Evolutionary conservation across 495 filamentous ascomycete genomes (phyloP).

Genomic region (Penicillium longicatenatum): DNA sequence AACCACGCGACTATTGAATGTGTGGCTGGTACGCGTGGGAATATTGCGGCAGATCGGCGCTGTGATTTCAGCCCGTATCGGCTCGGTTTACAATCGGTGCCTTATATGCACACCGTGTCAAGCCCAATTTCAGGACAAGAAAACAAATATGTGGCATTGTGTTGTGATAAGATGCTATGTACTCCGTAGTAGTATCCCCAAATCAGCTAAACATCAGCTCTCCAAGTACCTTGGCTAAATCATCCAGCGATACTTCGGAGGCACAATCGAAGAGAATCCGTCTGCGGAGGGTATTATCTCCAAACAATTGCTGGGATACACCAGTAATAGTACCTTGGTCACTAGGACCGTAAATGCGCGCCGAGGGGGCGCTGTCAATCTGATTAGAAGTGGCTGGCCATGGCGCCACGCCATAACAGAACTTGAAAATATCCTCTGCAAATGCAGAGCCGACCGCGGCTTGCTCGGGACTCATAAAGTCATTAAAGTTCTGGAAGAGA

Average conservation of each 20-base stretch:
- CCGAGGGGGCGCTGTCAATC: conserved; percentile 23
- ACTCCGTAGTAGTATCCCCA: background rate
- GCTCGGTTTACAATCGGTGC: background rate
- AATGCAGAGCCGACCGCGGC: conserved; percentile 31
- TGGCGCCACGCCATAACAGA: conserved; percentile 40
- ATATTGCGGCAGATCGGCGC: background rate
- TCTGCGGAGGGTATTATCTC: conserved; percentile 27
- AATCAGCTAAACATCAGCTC: background rate
- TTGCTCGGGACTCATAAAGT: conserved; percentile 36
- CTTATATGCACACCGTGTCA: background rate
- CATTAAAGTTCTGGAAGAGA: conserved; percentile 48
- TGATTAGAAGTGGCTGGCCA: conserved; percentile 33
- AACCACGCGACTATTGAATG: background rate
- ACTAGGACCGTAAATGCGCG: conserved; percentile 32
- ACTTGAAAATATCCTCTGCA: conserved; percentile 47
- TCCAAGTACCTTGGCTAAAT: conserved; percentile 24
- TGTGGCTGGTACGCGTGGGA: background rate
- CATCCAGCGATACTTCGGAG: conserved; percentile 25
- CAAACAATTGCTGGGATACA: conserved; percentile 19
- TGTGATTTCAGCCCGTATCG: background rate
- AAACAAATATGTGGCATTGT: background rate
- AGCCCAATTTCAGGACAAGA: background rate
- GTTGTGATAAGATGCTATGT: background rate
- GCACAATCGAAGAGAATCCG: conserved; percentile 24
- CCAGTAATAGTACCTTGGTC: conserved; percentile 6